Evolutionary conservation across 352 stramenopile species (phyloP), one percentile per base, ranked within the genome.

Genomic region (Phytophthora constricta): DNA sequence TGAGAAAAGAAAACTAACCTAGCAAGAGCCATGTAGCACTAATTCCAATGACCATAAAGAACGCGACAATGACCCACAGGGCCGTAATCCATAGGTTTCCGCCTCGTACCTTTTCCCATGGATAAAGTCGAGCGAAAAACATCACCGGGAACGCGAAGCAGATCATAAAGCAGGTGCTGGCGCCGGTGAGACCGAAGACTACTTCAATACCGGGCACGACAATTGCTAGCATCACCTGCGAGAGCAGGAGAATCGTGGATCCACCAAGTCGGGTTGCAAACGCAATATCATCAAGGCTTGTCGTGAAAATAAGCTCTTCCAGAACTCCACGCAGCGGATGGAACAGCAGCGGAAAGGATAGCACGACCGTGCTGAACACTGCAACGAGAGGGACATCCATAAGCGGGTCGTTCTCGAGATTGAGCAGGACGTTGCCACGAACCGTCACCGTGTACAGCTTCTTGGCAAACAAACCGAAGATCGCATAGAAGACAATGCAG

Each of bases 301-400:
- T 71, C 5, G 75, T 76, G 59, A 80, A 87, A 47, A 83, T 27
- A 34, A 90, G 76, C 48, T 89, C 80, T 34, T 93, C 82, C 50
- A 88, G 58, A 28, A 91, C 72, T 26, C 74, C 72, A 11, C 85
- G 84, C 46, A 92, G 57, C 33, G 84, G 84, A 28, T 91, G 85
- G 61, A 93, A 95, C 7, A 93, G 68, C 43, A 95, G 64, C 34
- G 84, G 87, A 54, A 86, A 95, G 9, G 81, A 86, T n/a, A 90
- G 71, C 62, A 95, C 53, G 17, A 92, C 81, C 1, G 85, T 91
- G 27, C 83, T 69, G 60, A 90, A 90, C 16, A 91, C 81, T 5
- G 83, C 83, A 43, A 95, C 72, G 14, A 91, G 70, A 37, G 84
- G 81, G 19, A 92, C 50, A 22, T 81, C 65, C 87, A 95, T 93